Percentiles rank a stretch among this genome's conserved stretches.
phyloP scores from a whole-genome alignment of 768 basidiomycete species.

The Lactarius evosmus region DNA sequence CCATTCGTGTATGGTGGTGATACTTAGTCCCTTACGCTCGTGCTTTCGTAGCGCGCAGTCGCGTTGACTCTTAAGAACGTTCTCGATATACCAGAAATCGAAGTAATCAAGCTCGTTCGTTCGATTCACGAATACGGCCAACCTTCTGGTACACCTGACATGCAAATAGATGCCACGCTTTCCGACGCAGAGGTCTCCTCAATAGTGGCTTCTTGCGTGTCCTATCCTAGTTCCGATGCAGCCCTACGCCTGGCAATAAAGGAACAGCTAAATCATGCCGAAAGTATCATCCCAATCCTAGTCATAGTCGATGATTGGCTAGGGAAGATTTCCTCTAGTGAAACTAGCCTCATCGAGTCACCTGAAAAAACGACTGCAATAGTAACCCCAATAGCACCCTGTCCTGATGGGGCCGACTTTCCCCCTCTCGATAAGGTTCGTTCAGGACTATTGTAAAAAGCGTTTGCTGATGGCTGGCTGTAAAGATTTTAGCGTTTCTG shows the following conservation, averaged over 20 bases:
- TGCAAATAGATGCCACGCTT: conserved; percentile 39
- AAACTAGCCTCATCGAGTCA: conserved; percentile 34
- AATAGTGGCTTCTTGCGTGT: conserved; percentile 40
- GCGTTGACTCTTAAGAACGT: conserved; percentile 52
- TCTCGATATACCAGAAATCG: conserved; percentile 61
- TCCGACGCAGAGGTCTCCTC: conserved; percentile 36
- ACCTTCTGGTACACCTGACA: conserved; percentile 29
- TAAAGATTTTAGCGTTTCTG: conserved; percentile 56
- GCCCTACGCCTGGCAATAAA: conserved; percentile 51
- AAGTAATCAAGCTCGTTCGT: conserved; percentile 54
- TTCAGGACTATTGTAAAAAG: conserved; percentile 23
- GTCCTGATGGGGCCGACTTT: conserved; percentile 40
- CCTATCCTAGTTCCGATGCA: conserved; percentile 41
- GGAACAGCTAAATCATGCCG: conserved; percentile 46
- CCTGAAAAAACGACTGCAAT: conserved; percentile 26
- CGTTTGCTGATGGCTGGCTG: background rate
- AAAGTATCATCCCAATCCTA: conserved; percentile 47
- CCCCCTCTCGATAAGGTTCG: conserved; percentile 21
- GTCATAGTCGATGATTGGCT: conserved; percentile 52
- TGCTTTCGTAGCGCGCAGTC: conserved; percentile 36
- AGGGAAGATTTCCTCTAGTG: conserved; percentile 33
- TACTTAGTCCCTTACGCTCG: background rate
- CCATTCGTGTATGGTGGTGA: background rate
- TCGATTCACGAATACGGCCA: conserved; percentile 35
- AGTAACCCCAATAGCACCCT: background rate